These are phyloP conservation scores for Entomortierella beljakovae DNA, from an alignment of 192 early-diverging fungal genomes.

Conservation along the genomic window DNA sequence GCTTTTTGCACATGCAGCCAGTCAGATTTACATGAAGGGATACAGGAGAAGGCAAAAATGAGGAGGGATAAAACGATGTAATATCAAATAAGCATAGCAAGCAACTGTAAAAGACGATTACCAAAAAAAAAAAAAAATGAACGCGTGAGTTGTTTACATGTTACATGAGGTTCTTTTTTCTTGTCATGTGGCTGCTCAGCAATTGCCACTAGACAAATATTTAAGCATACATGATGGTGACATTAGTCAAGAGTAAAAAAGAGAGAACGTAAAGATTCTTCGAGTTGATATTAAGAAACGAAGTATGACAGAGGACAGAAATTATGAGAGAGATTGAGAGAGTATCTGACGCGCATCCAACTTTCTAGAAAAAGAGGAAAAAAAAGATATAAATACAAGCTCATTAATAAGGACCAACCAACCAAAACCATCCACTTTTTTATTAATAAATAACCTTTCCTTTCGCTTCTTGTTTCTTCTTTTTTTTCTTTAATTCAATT, in stretches of 20 bases:
- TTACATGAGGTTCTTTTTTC: too few relatives aligned
- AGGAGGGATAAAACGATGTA: not conserved
- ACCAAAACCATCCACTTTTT: not conserved
- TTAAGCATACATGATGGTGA: too few relatives aligned
- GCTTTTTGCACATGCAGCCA: too few relatives aligned
- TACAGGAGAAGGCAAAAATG: not conserved
- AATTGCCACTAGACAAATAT: too few relatives aligned
- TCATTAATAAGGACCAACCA: not conserved
- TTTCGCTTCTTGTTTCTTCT: conserved; percentile 14
- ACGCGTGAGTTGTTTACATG: not conserved
- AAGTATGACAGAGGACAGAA: too few relatives aligned
- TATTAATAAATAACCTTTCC: not conserved
- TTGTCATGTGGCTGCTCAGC: conserved; percentile 12
- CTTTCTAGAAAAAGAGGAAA: too few relatives aligned
- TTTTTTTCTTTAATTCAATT: not conserved
- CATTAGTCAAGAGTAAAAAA: too few relatives aligned
- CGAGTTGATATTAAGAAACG: too few relatives aligned
- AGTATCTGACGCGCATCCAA: too few relatives aligned
- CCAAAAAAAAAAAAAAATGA: not conserved
- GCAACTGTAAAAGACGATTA: not conserved
- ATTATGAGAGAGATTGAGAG: too few relatives aligned
- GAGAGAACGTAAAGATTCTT: too few relatives aligned
- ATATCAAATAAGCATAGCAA: not conserved
- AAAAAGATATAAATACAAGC: not conserved
- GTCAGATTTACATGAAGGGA: not conserved